A percentile compares a stretch with the other conserved stretches of the same genome.
Conservation (phyloP, 169 alveolate species). For the Haemoproteus tartakovskyi region DNA sequence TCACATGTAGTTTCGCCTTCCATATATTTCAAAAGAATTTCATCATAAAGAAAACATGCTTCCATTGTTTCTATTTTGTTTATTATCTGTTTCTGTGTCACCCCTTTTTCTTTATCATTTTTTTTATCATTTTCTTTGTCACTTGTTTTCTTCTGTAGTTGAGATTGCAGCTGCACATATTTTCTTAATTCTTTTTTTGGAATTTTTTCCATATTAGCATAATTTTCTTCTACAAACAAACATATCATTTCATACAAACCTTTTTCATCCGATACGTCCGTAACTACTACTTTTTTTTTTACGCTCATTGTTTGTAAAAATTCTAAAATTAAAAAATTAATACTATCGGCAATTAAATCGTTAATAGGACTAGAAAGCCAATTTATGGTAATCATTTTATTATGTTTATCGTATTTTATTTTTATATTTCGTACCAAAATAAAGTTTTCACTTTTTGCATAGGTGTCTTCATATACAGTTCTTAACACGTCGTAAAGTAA, state of each 20-base stretch:
- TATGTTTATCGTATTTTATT: constrained; percentile 3
- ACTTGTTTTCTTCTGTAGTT: too few species aligned
- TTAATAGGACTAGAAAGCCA: constrained; percentile 73
- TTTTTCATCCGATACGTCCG: constrained; percentile 2
- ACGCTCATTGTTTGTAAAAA: constrained; percentile 25
- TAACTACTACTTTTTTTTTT: constrained; percentile 1
- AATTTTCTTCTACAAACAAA: constrained; percentile 36
- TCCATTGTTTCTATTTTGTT: too few species aligned
- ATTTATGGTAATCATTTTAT: constrained; percentile 40
- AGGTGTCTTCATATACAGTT: constrained; percentile 70
- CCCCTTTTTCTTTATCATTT: too few species aligned
- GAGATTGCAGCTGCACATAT: background rate
- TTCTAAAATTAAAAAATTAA: constrained; percentile 72
- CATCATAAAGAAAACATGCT: too few species aligned
- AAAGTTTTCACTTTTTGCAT: too few species aligned
- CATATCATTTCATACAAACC: constrained; percentile 39
- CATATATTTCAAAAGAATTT: too few species aligned
- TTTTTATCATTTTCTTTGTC: too few species aligned
- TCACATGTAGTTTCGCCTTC: too few species aligned
- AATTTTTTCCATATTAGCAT: constrained; percentile 38
- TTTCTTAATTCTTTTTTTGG: constrained; percentile 20
- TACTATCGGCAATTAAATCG: constrained; percentile 78
- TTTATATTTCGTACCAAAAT: constrained; percentile 40
- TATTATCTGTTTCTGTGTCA: too few species aligned
- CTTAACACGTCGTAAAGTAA: constrained; percentile 52